These are phyloP conservation scores for Solanum microdontum DNA, from an alignment of 257 asterid species.

Conservation along the genomic window DNA sequence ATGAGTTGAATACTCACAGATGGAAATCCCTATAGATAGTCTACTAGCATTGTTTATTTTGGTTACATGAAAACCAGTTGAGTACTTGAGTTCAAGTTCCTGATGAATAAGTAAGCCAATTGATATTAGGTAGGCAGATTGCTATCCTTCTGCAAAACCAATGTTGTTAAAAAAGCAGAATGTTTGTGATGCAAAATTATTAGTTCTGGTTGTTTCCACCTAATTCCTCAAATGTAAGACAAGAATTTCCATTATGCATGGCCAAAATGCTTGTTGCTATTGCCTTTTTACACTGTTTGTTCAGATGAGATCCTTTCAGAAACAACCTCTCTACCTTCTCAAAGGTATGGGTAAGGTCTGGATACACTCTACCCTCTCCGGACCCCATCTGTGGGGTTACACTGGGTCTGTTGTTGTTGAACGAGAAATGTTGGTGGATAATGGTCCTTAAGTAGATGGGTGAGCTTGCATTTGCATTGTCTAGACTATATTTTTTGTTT, in stretches of 20 bases:
- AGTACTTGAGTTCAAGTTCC: not conserved
- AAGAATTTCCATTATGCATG: not conserved
- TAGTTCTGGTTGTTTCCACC: not conserved
- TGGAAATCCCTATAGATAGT: not conserved
- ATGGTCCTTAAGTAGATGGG: not conserved
- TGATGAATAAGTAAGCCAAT: not conserved
- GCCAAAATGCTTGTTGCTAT: not conserved
- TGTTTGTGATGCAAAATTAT: not conserved
- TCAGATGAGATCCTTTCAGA: not conserved
- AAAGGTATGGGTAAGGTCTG: not conserved
- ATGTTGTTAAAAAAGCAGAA: not conserved
- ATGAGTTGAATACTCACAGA: not conserved
- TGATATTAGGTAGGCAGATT: not conserved
- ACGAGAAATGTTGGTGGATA: not conserved
- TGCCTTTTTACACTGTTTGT: too few relatives aligned
- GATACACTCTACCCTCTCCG: not conserved
- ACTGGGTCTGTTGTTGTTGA: not conserved
- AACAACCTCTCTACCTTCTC: not conserved
- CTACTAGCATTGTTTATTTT: not conserved
- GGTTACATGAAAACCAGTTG: not conserved
- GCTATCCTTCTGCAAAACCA: not conserved
- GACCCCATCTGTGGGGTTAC: not conserved
- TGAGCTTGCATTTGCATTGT: not conserved
- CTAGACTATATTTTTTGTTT: not conserved
- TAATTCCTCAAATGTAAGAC: not conserved